Base-by-base conservation (phyloP, 2,329 filamentous ascomycete species). In the Aspergillus ruber region DNA sequence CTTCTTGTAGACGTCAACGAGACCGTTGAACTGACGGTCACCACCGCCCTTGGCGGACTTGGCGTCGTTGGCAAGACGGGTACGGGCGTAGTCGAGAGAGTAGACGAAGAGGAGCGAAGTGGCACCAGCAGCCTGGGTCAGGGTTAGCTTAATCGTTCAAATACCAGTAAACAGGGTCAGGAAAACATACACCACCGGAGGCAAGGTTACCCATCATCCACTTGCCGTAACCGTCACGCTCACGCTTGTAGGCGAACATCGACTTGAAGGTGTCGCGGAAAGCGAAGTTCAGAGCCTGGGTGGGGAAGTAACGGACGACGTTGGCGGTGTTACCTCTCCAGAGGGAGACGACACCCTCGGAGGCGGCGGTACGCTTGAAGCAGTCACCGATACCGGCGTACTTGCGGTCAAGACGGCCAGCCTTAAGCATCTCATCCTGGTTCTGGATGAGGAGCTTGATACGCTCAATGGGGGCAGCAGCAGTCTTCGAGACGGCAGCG, bases 201-300 rank as follows among this genome's bases (percentile, higher is more conserved):
- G 93, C 93, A 79, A 98, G 82, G 89, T 98, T 98, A 84, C 93
- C 93, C 64, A 81, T 83, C 93, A 98, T 97, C 93, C 93, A 98
- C 86, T 90, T 90, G 74, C 78, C 81, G 78, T 98, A 98, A 71
- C 93, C 93, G 76, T 98, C 93, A 79, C 85, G 86, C 58, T 98
- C 93, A 88, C 97, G 97, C 90, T 97, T 98, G 90, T 89, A 98
- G 74, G 89, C 88, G 86, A 98, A 98, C 90, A 98, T 94, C 73
- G 86, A 83, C 90, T 98, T 98, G 90, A 96, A 98, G 85, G 94
- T 96, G 79, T 98, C 93, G 78, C 93, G 93, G 93, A 98, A 98
- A 75, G 93, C 93, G 74, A 98, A 98, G 90, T 98, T 98, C 76
- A 98, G 83, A 69, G 93, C 93, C 85, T 98, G 93, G 76, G 93